These are phyloP conservation scores for Ophiocytium majus DNA, from an alignment of 352 stramenopile genomes.

Conservation along the genomic window DNA sequence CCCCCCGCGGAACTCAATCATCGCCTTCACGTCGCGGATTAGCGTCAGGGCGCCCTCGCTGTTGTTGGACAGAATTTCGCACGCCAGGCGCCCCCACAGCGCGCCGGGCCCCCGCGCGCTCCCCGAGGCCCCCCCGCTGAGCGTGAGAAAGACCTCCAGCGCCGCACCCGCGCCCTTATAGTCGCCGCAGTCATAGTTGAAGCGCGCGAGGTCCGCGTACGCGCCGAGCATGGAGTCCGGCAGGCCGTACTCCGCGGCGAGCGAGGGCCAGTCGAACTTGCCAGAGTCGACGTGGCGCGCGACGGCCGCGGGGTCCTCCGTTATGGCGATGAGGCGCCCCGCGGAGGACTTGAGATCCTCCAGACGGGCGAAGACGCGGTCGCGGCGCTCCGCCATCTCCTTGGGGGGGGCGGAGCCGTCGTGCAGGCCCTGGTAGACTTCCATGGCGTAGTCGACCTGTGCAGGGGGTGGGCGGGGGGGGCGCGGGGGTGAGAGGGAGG, in stretches of 20 bases:
- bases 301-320: constrained; percentile 37
- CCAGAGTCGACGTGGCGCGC: constrained; percentile 43
- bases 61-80: constrained; percentile 81
- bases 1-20: constrained; percentile 47
- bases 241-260: constrained; percentile 41
- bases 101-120: constrained; percentile 55
- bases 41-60: constrained; percentile 75
- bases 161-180: constrained; percentile 82
- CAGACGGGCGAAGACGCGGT: constrained; percentile 41
- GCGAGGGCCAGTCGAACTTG: constrained; percentile 51
- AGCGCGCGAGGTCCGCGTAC: constrained; percentile 82
- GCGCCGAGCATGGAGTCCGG: constrained; percentile 57
- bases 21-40: constrained; percentile 48
- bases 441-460: constrained; percentile 76
- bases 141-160: constrained; percentile 59
- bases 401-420: constrained; percentile 9
- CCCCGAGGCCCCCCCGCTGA: constrained; percentile 33
- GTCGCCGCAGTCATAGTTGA: constrained; percentile 86
- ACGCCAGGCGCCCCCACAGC: constrained; percentile 79
- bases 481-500: too few species aligned
- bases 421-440: constrained; percentile 81
- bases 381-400: constrained; percentile 47
- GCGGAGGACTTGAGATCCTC: constrained; percentile 47
- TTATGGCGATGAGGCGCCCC: constrained; percentile 30
- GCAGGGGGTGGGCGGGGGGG: too few species aligned